phyloP scores from a whole-genome alignment of 2,329 filamentous ascomycete genomes.

The Pseudogymnoascus sp. region DNA sequence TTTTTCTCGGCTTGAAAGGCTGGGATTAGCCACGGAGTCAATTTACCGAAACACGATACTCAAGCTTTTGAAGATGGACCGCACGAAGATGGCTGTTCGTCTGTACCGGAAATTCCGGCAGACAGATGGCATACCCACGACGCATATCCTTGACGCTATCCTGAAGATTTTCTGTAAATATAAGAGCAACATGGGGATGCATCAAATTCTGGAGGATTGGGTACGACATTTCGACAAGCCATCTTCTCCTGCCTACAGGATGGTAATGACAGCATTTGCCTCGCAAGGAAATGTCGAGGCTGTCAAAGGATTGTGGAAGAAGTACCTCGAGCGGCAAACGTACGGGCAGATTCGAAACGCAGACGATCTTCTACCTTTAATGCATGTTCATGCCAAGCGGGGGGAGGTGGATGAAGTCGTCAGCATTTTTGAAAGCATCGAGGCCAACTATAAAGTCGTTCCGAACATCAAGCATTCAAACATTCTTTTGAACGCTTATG shows the following conservation, averaged over 20 bases:
- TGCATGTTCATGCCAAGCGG: constrained; percentile 65
- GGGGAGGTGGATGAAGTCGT: constrained; percentile 57
- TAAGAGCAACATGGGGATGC: constrained; percentile 31
- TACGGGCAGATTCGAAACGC: constrained; percentile 14
- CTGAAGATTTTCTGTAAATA: constrained; percentile 28
- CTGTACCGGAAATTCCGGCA: constrained; percentile 24
- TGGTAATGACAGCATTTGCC: constrained; percentile 38
- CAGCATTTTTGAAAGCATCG: constrained; percentile 57
- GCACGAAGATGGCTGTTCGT: constrained; percentile 20
- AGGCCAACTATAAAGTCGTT: constrained; percentile 45
- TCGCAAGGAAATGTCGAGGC: constrained; percentile 39
- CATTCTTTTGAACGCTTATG: constrained; percentile 65
- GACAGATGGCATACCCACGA: constrained; percentile 17
- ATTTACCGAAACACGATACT: constrained; percentile 20
- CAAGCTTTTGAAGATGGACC: constrained; percentile 20
- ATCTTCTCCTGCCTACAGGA: constrained; percentile 27
- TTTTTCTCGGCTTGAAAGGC: not conserved
- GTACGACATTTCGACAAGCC: constrained; percentile 28
- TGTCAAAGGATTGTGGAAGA: constrained; percentile 40
- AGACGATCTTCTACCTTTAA: constrained; percentile 45
- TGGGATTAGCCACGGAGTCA: not conserved
- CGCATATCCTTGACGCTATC: constrained; percentile 25
- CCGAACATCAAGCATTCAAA: constrained; percentile 67
- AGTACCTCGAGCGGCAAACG: constrained; percentile 24
- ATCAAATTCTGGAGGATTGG: constrained; percentile 34